These are phyloP conservation scores for Penicillium psychrofluorescens DNA, from an alignment of 495 filamentous ascomycete genomes.

Conservation along the genomic window DNA sequence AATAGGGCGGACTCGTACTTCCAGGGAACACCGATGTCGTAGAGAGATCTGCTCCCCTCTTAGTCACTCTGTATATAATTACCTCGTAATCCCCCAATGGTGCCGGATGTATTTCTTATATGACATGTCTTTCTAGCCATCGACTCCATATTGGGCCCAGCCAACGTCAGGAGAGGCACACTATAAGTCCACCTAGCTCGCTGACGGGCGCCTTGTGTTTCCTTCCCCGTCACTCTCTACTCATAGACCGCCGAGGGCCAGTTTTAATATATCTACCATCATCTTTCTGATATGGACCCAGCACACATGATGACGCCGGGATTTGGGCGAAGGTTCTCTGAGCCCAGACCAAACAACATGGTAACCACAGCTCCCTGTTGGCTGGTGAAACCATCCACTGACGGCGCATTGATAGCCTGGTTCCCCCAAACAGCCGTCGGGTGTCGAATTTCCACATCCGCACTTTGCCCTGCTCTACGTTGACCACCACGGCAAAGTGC, in stretches of 20 bases:
- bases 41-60: conserved; percentile 1
- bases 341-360: too few relatives aligned
- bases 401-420: conserved; percentile 7
- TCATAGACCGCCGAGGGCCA: too few relatives aligned
- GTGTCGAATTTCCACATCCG: conserved; percentile 19
- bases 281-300: too few relatives aligned
- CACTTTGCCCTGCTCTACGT: conserved; percentile 37
- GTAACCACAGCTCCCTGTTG: background rate
- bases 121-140: background rate
- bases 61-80: conserved; percentile 1
- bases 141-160: background rate
- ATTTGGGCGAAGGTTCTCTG: too few relatives aligned
- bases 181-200: too few relatives aligned
- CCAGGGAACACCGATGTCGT: conserved; percentile 6
- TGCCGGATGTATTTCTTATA: background rate
- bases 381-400: background rate
- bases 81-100: background rate
- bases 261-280: too few relatives aligned
- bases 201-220: too few relatives aligned
- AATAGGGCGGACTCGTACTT: background rate
- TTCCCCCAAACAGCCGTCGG: conserved; percentile 8
- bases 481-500: conserved; percentile 29
- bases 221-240: too few relatives aligned
- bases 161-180: too few relatives aligned
- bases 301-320: too few relatives aligned